Evolutionary conservation across 148 eudicot species (phyloP).

Genomic region (Oxyria digyna): DNA sequence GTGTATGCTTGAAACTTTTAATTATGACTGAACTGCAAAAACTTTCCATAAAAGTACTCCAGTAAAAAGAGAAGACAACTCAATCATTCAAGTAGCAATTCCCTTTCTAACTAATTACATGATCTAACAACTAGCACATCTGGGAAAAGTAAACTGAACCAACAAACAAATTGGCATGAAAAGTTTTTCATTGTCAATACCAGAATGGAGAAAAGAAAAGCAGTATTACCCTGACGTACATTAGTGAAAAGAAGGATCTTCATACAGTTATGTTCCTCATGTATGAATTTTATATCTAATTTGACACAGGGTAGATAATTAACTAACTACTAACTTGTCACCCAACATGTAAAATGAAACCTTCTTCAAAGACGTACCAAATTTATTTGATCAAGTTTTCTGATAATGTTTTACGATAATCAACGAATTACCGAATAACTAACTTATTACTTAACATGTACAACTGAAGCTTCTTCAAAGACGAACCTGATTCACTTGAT

Average conservation of each 20-base stretch:
- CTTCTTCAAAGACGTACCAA: conserved; percentile 37
- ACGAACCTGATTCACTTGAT: conserved; percentile 96
- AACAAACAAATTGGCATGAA: background rate
- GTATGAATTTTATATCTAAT: background rate
- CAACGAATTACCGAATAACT: background rate
- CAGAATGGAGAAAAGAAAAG: background rate
- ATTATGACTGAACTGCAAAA: background rate
- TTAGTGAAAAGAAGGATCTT: background rate
- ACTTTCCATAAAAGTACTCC: background rate
- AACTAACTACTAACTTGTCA: background rate
- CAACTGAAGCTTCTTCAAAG: background rate
- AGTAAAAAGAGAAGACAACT: background rate
- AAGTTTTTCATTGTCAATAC: background rate
- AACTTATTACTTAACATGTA: background rate
- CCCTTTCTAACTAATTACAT: background rate
- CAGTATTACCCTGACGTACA: background rate
- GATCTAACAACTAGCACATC: background rate
- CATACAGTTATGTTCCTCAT: background rate
- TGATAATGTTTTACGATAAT: conserved; percentile 44
- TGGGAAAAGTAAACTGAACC: background rate
- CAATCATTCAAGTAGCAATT: background rate
- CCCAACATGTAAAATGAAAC: background rate
- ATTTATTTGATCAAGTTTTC: conserved; percentile 99
- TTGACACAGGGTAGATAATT: background rate
- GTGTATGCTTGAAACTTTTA: background rate